Percentiles rank a stretch among this genome's conserved stretches.
phyloP scores from a whole-genome alignment of 257 asterid species.

The Solanum verrucosum region DNA sequence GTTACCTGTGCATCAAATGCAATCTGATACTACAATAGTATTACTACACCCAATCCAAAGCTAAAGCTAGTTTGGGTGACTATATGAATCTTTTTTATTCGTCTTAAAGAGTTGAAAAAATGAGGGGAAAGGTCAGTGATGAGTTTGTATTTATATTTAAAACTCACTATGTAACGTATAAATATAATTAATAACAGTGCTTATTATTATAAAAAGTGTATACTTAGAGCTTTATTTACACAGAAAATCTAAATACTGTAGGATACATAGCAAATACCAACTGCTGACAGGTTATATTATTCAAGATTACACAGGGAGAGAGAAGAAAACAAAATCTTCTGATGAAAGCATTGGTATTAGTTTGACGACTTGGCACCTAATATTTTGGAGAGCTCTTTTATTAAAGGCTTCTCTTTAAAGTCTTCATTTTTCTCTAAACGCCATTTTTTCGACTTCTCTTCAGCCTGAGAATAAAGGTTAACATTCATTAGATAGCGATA shows the following conservation, averaged over 20 bases:
- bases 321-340: neutral
- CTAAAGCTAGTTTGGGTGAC: neutral
- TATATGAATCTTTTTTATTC: neutral
- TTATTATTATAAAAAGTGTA: too few species aligned
- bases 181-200: too few species aligned
- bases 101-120: neutral
- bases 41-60: neutral
- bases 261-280: neutral
- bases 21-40: neutral
- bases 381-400: conserved; percentile 62
- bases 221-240: neutral
- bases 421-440: conserved; percentile 40
- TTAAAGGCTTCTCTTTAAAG: conserved; percentile 45
- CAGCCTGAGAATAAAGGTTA: conserved; percentile 35
- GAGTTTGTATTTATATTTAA: neutral
- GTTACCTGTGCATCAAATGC: neutral
- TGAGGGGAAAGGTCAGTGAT: neutral
- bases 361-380: conserved; percentile 40
- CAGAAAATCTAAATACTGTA: neutral
- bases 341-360: conserved; percentile 6
- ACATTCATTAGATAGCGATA: neutral
- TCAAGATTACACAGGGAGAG: neutral
- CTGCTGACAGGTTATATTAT: neutral
- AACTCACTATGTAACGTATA: too few species aligned
- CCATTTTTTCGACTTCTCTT: conserved; percentile 51